Percentiles rank a stretch among this genome's conserved stretches.
phyloP scores from a whole-genome alignment of 257 asterid species.

The Voacanga thouarsii region DNA sequence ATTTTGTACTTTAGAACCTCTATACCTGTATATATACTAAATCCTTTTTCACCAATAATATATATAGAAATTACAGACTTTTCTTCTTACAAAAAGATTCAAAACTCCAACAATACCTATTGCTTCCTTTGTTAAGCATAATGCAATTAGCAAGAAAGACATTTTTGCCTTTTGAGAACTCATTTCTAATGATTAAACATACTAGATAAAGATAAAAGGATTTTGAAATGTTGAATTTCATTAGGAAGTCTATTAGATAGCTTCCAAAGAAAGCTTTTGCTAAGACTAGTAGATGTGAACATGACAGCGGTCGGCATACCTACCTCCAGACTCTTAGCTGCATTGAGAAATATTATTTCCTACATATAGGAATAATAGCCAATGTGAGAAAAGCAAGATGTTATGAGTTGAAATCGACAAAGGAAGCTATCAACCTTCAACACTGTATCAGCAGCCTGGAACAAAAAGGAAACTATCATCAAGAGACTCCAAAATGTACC shows the following conservation, averaged over 20 bases:
- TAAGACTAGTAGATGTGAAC: constrained; percentile 15
- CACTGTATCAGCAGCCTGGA: constrained; percentile 95
- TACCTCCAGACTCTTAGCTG: constrained; percentile 82
- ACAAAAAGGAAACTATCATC: constrained; percentile 86
- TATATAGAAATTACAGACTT: too few relatives aligned
- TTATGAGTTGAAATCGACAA: constrained; percentile 16
- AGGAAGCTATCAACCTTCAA: constrained; percentile 62
- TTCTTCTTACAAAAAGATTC: too few relatives aligned
- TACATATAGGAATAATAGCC: constrained; percentile 32
- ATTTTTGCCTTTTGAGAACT: background rate
- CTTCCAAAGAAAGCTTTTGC: background rate
- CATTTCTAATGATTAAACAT: background rate
- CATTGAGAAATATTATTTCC: constrained; percentile 85
- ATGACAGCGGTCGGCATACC: constrained; percentile 18
- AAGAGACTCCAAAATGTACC: constrained; percentile 91
- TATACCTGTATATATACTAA: too few relatives aligned
- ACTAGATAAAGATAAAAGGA: background rate
- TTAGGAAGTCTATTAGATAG: background rate
- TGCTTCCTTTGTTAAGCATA: background rate
- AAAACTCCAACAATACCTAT: background rate
- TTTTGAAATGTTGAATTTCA: background rate
- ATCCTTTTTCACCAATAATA: too few relatives aligned
- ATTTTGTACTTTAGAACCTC: too few relatives aligned
- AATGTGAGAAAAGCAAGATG: constrained; percentile 28
- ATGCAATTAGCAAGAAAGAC: background rate